A percentile compares a stretch with the other conserved stretches of the same genome.
Evolutionary conservation across 2,329 filamentous ascomycete genomes (phyloP).

Genomic region (Colletotrichum musicola): DNA sequence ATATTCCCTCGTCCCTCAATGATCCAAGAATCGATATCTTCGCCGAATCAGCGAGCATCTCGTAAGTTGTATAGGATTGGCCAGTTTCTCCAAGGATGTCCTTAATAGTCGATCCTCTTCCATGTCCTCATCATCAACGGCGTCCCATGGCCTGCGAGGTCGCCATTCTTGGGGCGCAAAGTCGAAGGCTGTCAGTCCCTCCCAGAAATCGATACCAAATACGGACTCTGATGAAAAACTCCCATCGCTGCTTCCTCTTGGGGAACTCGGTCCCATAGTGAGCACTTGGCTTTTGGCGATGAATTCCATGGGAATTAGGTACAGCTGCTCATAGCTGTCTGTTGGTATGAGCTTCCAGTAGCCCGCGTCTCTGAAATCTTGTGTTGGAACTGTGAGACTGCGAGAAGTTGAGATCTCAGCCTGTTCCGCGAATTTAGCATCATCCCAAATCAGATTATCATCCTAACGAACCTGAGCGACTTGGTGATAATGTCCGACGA

Average conservation of each 20-base stretch:
- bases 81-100: not conserved
- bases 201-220: not conserved
- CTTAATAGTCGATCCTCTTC: not conserved
- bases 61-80: not conserved
- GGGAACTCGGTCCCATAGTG: not conserved
- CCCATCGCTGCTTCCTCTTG: not conserved
- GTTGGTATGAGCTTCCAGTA: too few species aligned
- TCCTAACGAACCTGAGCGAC: too few species aligned
- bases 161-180: not conserved
- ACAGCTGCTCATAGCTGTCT: too few species aligned
- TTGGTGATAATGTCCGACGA: too few species aligned
- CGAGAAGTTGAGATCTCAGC: too few species aligned
- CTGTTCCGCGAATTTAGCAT: too few species aligned
- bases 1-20: rapidly evolving
- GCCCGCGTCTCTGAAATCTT: too few species aligned
- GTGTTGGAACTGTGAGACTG: too few species aligned
- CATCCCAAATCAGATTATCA: too few species aligned
- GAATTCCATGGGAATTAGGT: too few species aligned
- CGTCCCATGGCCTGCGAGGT: not conserved
- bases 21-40: slow-evolving; percentile 6
- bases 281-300: not conserved
- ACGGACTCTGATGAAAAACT: not conserved
- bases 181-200: not conserved
- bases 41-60: slow-evolving; percentile 4
- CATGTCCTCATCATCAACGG: not conserved